Conservation (phyloP, 2,329 filamentous ascomycete genomes). For the Colletotrichum spinosum region DNA sequence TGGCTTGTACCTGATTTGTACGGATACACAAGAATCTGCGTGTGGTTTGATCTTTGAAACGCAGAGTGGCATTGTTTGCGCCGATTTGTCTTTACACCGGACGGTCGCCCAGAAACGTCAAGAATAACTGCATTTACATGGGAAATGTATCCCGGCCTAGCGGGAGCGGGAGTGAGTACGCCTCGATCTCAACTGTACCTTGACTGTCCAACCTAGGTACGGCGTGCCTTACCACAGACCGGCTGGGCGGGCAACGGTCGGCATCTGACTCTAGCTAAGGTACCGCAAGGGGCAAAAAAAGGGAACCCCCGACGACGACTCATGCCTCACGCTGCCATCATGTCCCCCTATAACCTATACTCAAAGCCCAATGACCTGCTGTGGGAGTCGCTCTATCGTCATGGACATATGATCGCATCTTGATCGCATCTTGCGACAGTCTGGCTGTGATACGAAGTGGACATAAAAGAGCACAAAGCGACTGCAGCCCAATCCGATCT, state of each 20-base stretch:
- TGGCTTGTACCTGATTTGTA: conserved; percentile 8
- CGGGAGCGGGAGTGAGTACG: conserved; percentile 16
- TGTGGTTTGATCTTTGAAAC: conserved; percentile 37
- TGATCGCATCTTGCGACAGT: too few relatives aligned
- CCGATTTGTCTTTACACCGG: conserved; percentile 36
- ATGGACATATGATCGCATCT: too few relatives aligned
- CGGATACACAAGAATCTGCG: conserved; percentile 19
- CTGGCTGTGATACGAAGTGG: too few relatives aligned
- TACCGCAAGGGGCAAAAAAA: neutral
- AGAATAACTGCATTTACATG: conserved; percentile 16
- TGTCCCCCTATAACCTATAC: too few relatives aligned
- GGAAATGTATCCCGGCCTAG: conserved; percentile 17
- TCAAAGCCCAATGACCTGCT: too few relatives aligned
- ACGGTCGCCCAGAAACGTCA: conserved; percentile 33
- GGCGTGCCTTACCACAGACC: conserved; percentile 22
- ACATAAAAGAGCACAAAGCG: too few relatives aligned
- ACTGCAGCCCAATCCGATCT: too few relatives aligned
- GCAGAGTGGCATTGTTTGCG: conserved; percentile 35
- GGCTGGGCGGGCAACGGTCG: conserved; percentile 25
- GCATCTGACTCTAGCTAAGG: conserved; percentile 19
- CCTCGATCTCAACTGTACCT: conserved; percentile 28
- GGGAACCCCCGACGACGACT: conserved; percentile 3
- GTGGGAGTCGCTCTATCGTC: too few relatives aligned
- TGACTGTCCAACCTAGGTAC: neutral
- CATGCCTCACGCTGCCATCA: too few relatives aligned